phyloP scores from a whole-genome alignment of 2,329 filamentous ascomycete genomes.

The Tympanopsis confertula region DNA sequence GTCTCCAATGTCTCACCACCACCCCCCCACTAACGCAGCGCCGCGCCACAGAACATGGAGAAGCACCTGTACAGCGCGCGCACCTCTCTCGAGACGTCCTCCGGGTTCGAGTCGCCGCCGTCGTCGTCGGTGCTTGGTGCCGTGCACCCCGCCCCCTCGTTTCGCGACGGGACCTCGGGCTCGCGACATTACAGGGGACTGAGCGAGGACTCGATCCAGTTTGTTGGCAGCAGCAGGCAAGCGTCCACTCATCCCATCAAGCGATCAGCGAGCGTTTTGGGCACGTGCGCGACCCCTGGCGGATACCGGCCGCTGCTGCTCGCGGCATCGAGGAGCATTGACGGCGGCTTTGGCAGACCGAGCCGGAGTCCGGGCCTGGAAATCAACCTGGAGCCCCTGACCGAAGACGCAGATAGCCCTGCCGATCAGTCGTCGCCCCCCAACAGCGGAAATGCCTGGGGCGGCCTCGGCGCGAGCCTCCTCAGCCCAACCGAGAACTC shows the following conservation, averaged over 20 bases:
- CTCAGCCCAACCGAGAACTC: slow-evolving; percentile 14
- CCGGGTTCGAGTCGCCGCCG: slow-evolving; percentile 27
- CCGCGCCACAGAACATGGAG: slow-evolving; percentile 70
- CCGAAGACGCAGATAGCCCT: slow-evolving; percentile 34
- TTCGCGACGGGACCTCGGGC: slow-evolving; percentile 8
- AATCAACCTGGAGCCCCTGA: slow-evolving; percentile 35
- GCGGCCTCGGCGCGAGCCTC: background rate
- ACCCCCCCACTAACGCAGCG: slow-evolving; percentile 6
- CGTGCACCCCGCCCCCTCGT: slow-evolving; percentile 21
- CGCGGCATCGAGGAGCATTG: slow-evolving; percentile 10
- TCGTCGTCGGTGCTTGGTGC: slow-evolving; percentile 30
- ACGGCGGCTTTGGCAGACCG: slow-evolving; percentile 21
- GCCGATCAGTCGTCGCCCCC: slow-evolving; percentile 13
- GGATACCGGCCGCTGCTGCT: background rate
- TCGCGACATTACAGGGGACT: background rate
- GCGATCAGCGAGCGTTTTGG: background rate
- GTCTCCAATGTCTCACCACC: background rate
- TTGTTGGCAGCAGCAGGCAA: background rate
- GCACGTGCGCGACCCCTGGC: background rate
- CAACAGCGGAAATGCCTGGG: slow-evolving; percentile 16
- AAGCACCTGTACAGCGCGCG: slow-evolving; percentile 74
- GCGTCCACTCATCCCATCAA: background rate
- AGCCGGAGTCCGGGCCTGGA: slow-evolving; percentile 25
- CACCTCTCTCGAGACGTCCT: slow-evolving; percentile 40
- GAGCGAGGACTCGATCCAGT: background rate